Base-by-base conservation (phyloP, 1,284 basidiomycete species). In the Mycosarcoma mackinlayi region DNA sequence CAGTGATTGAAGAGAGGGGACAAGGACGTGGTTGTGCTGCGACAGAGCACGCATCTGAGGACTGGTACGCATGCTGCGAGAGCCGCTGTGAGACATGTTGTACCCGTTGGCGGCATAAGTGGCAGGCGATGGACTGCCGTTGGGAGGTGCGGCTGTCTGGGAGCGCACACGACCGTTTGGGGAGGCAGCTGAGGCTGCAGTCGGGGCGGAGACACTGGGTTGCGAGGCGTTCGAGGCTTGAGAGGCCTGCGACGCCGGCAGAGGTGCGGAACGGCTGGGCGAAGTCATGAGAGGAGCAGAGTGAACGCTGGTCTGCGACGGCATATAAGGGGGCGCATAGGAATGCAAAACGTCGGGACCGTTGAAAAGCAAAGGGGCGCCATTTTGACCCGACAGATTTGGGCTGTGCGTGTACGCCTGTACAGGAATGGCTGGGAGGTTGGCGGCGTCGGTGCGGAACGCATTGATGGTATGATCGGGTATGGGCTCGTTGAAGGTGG, bases 1-100 rank as follows among this genome's bases (percentile, higher is more conserved):
- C 18, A 72, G 50, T 27, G 39, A 25, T 24, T 57, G 59, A 2
- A 72, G 50, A 18, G 44, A 37, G 7, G 64, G 53, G 19, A 67
- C 31, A 2, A 53, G 55, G 3, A 39, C 30, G 40, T 64, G 55
- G 19, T 34, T 38, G n/a, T 72, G 66, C 2, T 66, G 61, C 27
- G 56, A 40, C 24, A 64, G 10, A 7, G 57, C 65, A 16, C 65
- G 70, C 61, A 73, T 65, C 46, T 68, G 65, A 3, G 70, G 70
- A 19, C 55, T 57, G 18, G 65, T 61, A 30, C 70, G 60, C 48
- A 58, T 57, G 45, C 61, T 67, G 25, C 59, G 55, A 30, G 66
- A 55, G 25, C 55, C 59, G 14, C 59, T 47, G 19, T 57, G 53
- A 16, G 57, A 52, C 11, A 44, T 8, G 23, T 59, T 58, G 56